phyloP scores from a whole-genome alignment of 495 filamentous ascomycete species.

The Penicillium mononematosum region DNA sequence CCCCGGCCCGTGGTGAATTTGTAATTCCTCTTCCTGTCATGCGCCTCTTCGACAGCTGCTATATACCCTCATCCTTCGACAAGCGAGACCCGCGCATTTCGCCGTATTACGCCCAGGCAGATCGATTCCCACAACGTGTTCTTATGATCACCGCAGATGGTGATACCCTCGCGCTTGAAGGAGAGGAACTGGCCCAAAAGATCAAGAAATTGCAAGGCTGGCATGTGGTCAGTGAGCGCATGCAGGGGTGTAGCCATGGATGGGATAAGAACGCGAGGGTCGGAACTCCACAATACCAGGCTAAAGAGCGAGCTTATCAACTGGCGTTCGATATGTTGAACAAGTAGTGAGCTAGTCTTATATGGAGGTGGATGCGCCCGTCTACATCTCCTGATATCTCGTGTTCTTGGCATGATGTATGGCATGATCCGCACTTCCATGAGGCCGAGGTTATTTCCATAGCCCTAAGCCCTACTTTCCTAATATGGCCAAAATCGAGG shows the following conservation, averaged over 20 bases:
- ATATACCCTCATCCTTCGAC: slow-evolving; percentile 34
- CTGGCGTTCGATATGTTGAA: slow-evolving; percentile 38
- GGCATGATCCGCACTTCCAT: slow-evolving; percentile 13
- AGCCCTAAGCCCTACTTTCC: slow-evolving; percentile 31
- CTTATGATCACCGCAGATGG: slow-evolving; percentile 45
- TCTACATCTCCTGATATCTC: neutral
- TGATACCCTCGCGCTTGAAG: slow-evolving; percentile 44
- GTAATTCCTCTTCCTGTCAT: slow-evolving; percentile 27
- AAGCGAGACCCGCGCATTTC: slow-evolving; percentile 46
- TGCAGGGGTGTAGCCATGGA: slow-evolving; percentile 44
- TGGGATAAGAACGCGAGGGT: slow-evolving; percentile 36
- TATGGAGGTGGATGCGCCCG: neutral
- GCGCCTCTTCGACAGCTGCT: slow-evolving; percentile 35
- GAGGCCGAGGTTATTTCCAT: slow-evolving; percentile 4
- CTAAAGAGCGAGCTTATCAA: slow-evolving; percentile 38
- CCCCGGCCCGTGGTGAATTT: slow-evolving; percentile 26
- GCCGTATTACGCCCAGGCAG: slow-evolving; percentile 38
- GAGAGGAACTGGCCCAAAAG: slow-evolving; percentile 38
- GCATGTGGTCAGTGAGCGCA: slow-evolving; percentile 39
- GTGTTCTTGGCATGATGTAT: slow-evolving; percentile 18
- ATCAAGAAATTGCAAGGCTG: slow-evolving; percentile 29
- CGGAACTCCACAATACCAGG: slow-evolving; percentile 29
- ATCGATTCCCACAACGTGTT: slow-evolving; percentile 39
- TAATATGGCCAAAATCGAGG: neutral
- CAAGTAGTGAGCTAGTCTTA: neutral